Evolutionary conservation across 176 grass and related monocot species (phyloP).

Genomic region (Rhipidocladum racemiflorum): DNA sequence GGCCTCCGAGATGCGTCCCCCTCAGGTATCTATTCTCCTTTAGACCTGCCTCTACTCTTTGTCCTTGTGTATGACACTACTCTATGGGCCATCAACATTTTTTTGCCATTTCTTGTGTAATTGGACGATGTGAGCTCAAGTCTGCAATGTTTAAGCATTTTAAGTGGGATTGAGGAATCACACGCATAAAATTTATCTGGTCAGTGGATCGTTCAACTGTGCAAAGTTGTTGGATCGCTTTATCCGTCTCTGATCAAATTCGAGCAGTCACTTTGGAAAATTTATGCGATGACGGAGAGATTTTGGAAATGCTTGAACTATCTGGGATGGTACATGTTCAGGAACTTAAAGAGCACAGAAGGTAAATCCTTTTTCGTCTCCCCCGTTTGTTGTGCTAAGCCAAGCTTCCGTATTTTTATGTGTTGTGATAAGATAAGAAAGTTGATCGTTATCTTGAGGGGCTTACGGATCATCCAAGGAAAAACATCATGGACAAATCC

Average conservation of each 20-base stretch:
- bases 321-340: constrained; percentile 47
- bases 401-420: neutral
- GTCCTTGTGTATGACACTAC: neutral
- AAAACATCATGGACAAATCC: neutral
- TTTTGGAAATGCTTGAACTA: constrained; percentile 45
- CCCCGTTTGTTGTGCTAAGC: neutral
- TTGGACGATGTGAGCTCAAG: neutral
- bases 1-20: neutral
- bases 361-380: neutral
- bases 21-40: constrained; percentile 36
- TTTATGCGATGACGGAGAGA: neutral
- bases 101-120: neutral
- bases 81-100: neutral
- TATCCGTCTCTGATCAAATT: constrained; percentile 20
- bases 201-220: constrained; percentile 37
- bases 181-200: constrained; percentile 17
- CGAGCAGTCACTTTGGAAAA: neutral
- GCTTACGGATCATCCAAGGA: neutral
- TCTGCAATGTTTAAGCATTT: neutral
- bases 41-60: neutral
- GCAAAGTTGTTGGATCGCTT: constrained; percentile 9
- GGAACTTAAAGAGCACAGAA: constrained; percentile 51
- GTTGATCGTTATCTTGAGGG: neutral
- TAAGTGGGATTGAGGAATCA: neutral
- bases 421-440: neutral